Conservation (phyloP, 495 filamentous ascomycete genomes). For the Talaromyces wortmannii region DNA sequence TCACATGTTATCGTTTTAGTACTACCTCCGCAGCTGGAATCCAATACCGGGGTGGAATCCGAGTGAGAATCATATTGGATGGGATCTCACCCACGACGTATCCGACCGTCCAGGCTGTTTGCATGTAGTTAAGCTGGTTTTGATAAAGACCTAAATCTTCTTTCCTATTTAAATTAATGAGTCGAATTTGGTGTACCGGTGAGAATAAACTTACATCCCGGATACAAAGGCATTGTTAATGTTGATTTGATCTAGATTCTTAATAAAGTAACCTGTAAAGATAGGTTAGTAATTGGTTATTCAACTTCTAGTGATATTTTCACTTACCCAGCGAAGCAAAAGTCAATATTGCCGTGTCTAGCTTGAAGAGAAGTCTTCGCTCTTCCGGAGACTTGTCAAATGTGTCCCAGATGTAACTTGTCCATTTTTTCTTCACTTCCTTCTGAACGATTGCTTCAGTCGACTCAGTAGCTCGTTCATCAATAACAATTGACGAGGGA, state of each 20-base stretch:
- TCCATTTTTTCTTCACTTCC: slow-evolving; percentile 25
- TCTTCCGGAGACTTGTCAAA: slow-evolving; percentile 56
- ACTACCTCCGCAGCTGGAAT: slow-evolving; percentile 43
- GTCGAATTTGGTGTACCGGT: background rate
- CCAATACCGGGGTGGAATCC: slow-evolving; percentile 49
- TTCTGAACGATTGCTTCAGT: slow-evolving; percentile 14
- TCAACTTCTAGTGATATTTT: background rate
- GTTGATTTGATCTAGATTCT: slow-evolving; percentile 51
- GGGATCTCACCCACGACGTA: slow-evolving; percentile 59
- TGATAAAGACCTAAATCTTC: slow-evolving; percentile 52
- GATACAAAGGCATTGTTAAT: slow-evolving; percentile 50
- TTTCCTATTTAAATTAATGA: slow-evolving; percentile 34
- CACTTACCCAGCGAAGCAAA: slow-evolving; percentile 42
- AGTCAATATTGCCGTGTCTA: slow-evolving; percentile 48
- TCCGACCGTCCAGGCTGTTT: slow-evolving; percentile 54
- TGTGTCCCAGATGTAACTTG: slow-evolving; percentile 51
- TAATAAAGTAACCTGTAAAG: slow-evolving; percentile 49
- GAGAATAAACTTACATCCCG: slow-evolving; percentile 26
- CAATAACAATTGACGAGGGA: slow-evolving; percentile 7
- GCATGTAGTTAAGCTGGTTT: slow-evolving; percentile 45
- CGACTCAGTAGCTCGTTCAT: slow-evolving; percentile 10
- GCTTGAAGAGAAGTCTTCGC: slow-evolving; percentile 51
- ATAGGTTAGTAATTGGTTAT: background rate
- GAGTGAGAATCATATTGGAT: slow-evolving; percentile 50
- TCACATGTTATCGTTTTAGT: background rate